Percentiles rank a stretch among this genome's conserved stretches.
These are phyloP conservation scores for Boletus edulis DNA, from an alignment of 768 basidiomycete species.

Conservation along the genomic window DNA sequence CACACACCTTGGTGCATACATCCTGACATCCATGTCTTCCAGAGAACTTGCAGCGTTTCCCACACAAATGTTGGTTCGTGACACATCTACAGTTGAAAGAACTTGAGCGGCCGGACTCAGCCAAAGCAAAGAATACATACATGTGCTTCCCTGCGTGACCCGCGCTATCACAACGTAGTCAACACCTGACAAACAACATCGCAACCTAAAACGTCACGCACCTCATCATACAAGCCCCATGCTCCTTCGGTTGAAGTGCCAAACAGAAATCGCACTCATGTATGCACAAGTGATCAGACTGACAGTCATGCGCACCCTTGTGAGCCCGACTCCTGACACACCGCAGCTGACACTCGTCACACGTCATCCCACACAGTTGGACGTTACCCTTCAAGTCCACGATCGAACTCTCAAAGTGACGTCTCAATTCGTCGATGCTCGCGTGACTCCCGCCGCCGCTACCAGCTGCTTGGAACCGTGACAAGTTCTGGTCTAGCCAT, in stretches of 20 bases:
- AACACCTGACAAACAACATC: not conserved
- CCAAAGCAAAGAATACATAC: conserved; percentile 30
- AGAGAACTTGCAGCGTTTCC: conserved; percentile 44
- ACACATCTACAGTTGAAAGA: conserved; percentile 42
- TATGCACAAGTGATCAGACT: conserved; percentile 46
- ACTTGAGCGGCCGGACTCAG: not conserved
- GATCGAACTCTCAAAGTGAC: conserved; percentile 40
- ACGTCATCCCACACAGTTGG: conserved; percentile 49
- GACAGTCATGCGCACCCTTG: conserved; percentile 46
- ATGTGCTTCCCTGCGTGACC: conserved; percentile 57
- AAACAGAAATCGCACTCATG: conserved; percentile 42
- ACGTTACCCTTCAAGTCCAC: conserved; percentile 47
- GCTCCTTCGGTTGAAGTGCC: conserved; percentile 27
- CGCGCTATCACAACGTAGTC: conserved; percentile 36
- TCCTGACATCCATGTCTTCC: conserved; percentile 50
- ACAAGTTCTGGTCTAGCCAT: conserved; percentile 51
- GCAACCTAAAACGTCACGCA: conserved; percentile 27
- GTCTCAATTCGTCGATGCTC: conserved; percentile 42
- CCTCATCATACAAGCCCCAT: conserved; percentile 44
- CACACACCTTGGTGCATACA: conserved; percentile 48
- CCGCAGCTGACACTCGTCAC: conserved; percentile 44
- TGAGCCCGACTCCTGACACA: conserved; percentile 50
- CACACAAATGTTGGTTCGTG: conserved; percentile 55
- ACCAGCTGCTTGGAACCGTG: conserved; percentile 39
- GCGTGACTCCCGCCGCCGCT: conserved; percentile 29